Percentiles rank a stretch among this genome's conserved stretches.
These are phyloP conservation scores for Acanthamoeba sp. DNA, from an alignment of 208 protist genomes.

Conservation along the genomic window DNA sequence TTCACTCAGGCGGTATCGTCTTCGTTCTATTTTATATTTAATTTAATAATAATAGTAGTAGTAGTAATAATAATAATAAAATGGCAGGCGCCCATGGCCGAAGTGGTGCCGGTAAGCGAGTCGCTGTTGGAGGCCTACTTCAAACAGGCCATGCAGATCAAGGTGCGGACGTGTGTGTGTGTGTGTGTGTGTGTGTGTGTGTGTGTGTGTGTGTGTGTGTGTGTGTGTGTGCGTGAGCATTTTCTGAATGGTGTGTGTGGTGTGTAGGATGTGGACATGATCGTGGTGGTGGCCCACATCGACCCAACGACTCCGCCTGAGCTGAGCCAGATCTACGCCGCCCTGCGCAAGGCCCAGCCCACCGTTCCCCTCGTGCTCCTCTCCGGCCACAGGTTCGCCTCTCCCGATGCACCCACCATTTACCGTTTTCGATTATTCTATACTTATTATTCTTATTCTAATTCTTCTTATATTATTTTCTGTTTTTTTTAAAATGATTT, in stretches of 20 bases:
- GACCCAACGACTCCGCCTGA: slow-evolving; percentile 51
- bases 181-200: neutral
- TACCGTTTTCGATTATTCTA: too few relatives aligned
- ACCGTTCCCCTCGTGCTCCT: slow-evolving; percentile 65
- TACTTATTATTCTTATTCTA: too few relatives aligned
- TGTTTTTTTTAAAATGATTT: too few relatives aligned
- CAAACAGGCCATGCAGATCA: slow-evolving; percentile 55
- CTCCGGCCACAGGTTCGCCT: slow-evolving; percentile 61
- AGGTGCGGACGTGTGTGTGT: neutral
- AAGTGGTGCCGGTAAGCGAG: slow-evolving; percentile 44
- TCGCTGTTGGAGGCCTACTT: slow-evolving; percentile 62
- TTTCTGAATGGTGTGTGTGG: neutral
- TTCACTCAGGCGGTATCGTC: slow-evolving; percentile 55
- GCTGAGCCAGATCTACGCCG: slow-evolving; percentile 33
- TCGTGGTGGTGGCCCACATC: slow-evolving; percentile 71
- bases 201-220: neutral
- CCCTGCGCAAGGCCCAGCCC: slow-evolving; percentile 28
- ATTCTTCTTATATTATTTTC: neutral
- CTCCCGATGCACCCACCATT: neutral
- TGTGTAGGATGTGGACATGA: slow-evolving; percentile 23
- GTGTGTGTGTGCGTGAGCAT: neutral
- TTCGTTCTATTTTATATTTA: neutral
- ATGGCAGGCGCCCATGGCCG: slow-evolving; percentile 22
- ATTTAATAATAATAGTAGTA: neutral
- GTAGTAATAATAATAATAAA: neutral